Conservation (phyloP, 2,329 filamentous ascomycete species). For the Alternaria ethzedia region DNA sequence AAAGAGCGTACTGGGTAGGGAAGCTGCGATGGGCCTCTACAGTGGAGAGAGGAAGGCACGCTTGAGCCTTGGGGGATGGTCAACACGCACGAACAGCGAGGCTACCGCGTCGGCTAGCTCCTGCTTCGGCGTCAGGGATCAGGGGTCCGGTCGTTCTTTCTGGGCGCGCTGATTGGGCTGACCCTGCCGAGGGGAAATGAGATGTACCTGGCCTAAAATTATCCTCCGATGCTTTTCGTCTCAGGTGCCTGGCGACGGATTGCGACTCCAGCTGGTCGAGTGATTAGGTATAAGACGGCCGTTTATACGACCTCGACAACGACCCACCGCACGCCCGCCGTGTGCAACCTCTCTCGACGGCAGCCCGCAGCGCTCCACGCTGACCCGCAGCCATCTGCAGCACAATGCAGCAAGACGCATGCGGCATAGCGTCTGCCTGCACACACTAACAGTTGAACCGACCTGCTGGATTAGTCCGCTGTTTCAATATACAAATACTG, state of each 20-base stretch:
- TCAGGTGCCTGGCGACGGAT: neutral
- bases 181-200: conserved; percentile 35
- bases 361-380: conserved; percentile 1
- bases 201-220: conserved; percentile 34
- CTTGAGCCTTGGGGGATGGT: conserved; percentile 27
- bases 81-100: conserved; percentile 12
- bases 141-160: conserved; percentile 13
- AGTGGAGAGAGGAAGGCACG: conserved; percentile 29
- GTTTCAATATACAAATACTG: neutral
- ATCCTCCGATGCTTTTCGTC: conserved; percentile 26
- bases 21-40: conserved; percentile 41
- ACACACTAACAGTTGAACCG: neutral
- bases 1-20: conserved; percentile 47
- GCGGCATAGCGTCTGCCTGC: conserved; percentile 3
- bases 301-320: neutral
- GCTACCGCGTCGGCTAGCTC: conserved; percentile 7
- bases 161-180: conserved; percentile 30
- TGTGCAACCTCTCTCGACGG: neutral
- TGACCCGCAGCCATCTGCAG: conserved; percentile 3
- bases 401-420: neutral
- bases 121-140: conserved; percentile 20
- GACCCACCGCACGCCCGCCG: neutral
- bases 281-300: neutral
- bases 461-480: neutral
- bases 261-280: neutral